phyloP scores from a whole-genome alignment of 768 basidiomycete genomes.

The Cyclocybe cylindracea region DNA sequence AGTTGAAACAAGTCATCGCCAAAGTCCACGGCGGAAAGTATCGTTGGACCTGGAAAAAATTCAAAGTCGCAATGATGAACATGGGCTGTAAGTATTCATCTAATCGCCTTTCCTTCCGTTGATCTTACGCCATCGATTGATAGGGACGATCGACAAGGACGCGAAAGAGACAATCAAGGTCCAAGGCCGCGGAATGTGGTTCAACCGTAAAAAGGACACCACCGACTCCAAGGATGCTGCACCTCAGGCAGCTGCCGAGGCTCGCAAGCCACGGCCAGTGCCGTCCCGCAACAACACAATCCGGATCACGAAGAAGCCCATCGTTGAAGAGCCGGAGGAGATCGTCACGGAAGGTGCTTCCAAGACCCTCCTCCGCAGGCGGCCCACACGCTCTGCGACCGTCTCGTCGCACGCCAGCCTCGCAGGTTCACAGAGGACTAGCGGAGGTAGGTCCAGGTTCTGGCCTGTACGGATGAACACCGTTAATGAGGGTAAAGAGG shows the following conservation, averaged over 20 bases:
- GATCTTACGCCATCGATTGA: neutral
- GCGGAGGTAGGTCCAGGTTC: conserved; percentile 29
- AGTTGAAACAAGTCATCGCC: conserved; percentile 72
- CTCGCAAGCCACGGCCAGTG: conserved; percentile 7
- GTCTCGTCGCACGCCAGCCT: no score
- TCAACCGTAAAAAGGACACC: conserved; percentile 48
- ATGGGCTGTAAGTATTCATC: conserved; percentile 69
- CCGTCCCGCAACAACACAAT: conserved; percentile 27
- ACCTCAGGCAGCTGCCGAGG: neutral
- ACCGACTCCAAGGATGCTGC: neutral
- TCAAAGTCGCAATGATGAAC: conserved; percentile 73
- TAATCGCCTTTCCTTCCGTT: no score
- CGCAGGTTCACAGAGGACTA: no score
- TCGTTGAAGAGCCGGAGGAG: conserved; percentile 32
- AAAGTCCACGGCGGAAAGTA: conserved; percentile 79
- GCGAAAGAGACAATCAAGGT: conserved; percentile 65
- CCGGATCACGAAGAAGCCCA: conserved; percentile 25
- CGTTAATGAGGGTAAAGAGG: no score
- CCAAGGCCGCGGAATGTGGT: conserved; percentile 54
- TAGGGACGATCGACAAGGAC: conserved; percentile 68
- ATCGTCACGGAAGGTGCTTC: conserved; percentile 14
- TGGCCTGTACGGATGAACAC: conserved; percentile 30
- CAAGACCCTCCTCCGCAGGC: conserved; percentile 8
- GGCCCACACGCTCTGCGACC: conserved; percentile 27
- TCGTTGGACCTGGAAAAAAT: conserved; percentile 84